Evolutionary conservation across 2,329 filamentous ascomycete genomes (phyloP).

Genomic region (Monilinia fructicola): DNA sequence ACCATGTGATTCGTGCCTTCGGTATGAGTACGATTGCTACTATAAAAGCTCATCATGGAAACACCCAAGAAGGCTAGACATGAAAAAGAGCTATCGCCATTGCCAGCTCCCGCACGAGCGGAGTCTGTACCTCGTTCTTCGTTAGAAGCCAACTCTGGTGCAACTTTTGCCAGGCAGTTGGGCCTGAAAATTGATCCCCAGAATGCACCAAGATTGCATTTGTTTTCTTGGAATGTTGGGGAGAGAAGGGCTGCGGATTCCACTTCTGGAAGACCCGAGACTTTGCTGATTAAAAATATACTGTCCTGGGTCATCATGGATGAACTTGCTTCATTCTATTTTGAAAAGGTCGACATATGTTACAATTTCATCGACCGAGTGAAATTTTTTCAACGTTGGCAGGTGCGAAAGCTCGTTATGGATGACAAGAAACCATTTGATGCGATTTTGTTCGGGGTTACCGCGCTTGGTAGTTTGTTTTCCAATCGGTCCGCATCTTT

Average conservation of each 20-base stretch:
- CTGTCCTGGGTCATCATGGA: constrained; percentile 13
- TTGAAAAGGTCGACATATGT: constrained; percentile 26
- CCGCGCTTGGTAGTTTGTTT: constrained; percentile 41
- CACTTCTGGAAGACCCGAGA: not conserved
- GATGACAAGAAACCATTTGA: constrained; percentile 40
- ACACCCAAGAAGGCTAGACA: not conserved
- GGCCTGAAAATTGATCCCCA: constrained; percentile 9
- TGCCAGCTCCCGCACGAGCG: not conserved
- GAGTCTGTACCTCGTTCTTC: not conserved
- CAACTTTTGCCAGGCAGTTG: constrained; percentile 5
- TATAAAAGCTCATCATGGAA: not conserved
- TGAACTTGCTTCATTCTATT: constrained; percentile 32
- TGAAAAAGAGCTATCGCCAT: not conserved
- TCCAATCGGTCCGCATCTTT: constrained; percentile 28
- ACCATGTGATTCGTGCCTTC: constrained; percentile 16
- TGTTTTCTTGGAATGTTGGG: constrained; percentile 43
- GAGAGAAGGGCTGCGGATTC: constrained; percentile 27
- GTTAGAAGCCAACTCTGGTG: constrained; percentile 12
- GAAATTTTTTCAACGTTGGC: constrained; percentile 14
- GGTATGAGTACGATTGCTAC: constrained; percentile 8
- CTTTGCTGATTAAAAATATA: not conserved
- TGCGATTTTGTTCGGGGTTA: constrained; percentile 39
- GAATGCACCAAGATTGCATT: constrained; percentile 41
- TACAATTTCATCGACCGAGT: constrained; percentile 20
- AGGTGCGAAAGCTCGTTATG: constrained; percentile 7